Conservation (phyloP, 148 eudicot genomes). For the Camellia granthamiana region DNA sequence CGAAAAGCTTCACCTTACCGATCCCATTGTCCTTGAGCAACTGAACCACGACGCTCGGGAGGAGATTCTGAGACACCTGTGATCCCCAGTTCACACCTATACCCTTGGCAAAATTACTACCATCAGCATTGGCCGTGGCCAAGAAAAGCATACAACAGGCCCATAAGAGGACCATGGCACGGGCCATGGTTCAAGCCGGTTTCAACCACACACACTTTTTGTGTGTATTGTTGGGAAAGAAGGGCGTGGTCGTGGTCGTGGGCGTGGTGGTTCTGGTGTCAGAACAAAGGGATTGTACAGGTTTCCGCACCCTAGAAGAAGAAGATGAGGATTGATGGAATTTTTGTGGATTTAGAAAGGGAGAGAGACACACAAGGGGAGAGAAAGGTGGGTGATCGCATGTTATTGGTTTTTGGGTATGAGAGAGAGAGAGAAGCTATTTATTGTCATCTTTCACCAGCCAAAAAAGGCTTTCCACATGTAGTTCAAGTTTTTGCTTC, state of each 20-base stretch:
- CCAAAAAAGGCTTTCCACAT: too few relatives aligned
- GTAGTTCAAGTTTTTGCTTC: too few relatives aligned
- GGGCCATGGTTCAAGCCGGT: conserved; percentile 13
- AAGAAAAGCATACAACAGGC: not conserved
- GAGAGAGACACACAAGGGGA: not conserved
- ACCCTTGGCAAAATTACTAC: conserved; percentile 11
- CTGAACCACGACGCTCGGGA: conserved; percentile 40
- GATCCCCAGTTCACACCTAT: conserved; percentile 93
- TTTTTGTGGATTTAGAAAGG: not conserved
- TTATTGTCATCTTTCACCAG: too few relatives aligned
- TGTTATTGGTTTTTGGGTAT: not conserved
- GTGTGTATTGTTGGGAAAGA: too few relatives aligned
- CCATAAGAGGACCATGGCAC: conserved; percentile 12
- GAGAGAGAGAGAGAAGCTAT: not conserved
- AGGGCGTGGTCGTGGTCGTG: not conserved
- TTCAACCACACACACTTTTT: not conserved
- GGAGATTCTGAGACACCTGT: conserved; percentile 47
- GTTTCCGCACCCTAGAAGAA: not conserved
- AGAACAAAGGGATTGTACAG: not conserved
- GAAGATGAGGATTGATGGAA: not conserved
- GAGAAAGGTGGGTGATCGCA: conserved; percentile 6
- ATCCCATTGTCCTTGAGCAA: conserved; percentile 75
- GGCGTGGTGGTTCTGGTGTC: not conserved
- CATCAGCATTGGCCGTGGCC: not conserved
- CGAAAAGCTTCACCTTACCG: conserved; percentile 67